Evolutionary conservation across 1,139 yeast genomes (phyloP).

Genomic region (Tardiomyces depauwii): DNA sequence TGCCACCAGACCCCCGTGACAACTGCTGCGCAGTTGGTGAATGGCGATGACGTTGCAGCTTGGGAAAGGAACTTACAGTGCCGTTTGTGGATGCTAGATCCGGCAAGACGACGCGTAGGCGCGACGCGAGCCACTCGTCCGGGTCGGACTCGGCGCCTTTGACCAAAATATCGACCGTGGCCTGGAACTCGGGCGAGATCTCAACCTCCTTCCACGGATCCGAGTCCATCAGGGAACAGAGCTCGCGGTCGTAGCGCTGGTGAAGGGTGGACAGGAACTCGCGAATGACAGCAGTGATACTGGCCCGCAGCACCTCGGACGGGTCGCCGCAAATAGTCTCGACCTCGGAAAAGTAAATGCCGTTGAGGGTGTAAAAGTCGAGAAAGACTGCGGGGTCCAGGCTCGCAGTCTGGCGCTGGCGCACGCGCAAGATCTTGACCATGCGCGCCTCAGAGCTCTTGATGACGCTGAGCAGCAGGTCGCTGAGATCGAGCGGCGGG

Average conservation of each 20-base stretch:
- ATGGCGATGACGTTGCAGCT: no score
- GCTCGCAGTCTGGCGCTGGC: slow-evolving; percentile 60
- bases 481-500: slow-evolving; percentile 19
- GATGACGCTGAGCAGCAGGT: slow-evolving; percentile 48
- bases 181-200: slow-evolving; percentile 40
- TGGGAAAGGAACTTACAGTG: neutral
- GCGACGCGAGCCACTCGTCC: slow-evolving; percentile 33
- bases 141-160: slow-evolving; percentile 41
- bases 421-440: slow-evolving; percentile 66
- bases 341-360: slow-evolving; percentile 69
- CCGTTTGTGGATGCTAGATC: neutral
- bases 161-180: slow-evolving; percentile 42
- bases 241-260: slow-evolving; percentile 34
- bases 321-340: slow-evolving; percentile 74
- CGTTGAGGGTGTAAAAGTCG: slow-evolving; percentile 53
- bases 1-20: no score
- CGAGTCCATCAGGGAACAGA: slow-evolving; percentile 43
- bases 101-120: slow-evolving; percentile 1
- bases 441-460: slow-evolving; percentile 66
- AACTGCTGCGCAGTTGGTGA: no score
- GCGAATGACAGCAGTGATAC: slow-evolving; percentile 55
- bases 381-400: slow-evolving; percentile 42
- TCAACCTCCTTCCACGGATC: slow-evolving; percentile 75
- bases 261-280: slow-evolving; percentile 51
- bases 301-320: slow-evolving; percentile 50